Base-by-base conservation (phyloP, 352 stramenopile genomes). In the Phytopythium chamaehyphon region DNA sequence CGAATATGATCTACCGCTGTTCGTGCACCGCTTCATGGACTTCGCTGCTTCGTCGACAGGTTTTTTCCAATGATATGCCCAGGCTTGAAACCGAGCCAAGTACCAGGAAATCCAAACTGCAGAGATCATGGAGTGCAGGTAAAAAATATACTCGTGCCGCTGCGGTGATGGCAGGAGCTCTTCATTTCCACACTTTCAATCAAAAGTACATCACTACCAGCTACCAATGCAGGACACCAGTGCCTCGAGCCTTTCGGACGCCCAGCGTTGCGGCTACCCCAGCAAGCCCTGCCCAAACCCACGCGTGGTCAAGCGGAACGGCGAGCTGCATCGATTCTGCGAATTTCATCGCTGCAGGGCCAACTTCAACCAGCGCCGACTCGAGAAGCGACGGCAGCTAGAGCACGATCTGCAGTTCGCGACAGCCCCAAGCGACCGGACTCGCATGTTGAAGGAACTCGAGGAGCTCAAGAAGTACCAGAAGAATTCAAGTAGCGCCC, bases 331-430 rank as follows among this genome's bases (percentile, higher is more conserved):
- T 46, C 47, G 47, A 6, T 53, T 73, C 39, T 80, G 69, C 44
- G 51, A 72, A 14, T 54, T 64, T 48, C 69, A 80, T 39, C 66
- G 69, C 15, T 37, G 48, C 16, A 67, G 71, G 40, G 63, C 68
- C 22, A 80, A 80, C 44, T 44, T 57, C 22, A 76, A 79, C 67
- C 73, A 74, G 56, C 67, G 64, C 6, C 56, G 57, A 37, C 47
- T 72, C 24, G 54, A 72, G 45, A 42, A 69, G 36, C 59, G 69
- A 7, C 64, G 68, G 0, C 53, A 53, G 35, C 35, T 53, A n/a
- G 47, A 53, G 47, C 47, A 53, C 22, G 31, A 53, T 16, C 47
- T 53, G 21, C 47, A 53, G 22, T 53, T 36, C 33, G 47, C 35
- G 15, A 53, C 42, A 21, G 38, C 43, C 23, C 36, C 53, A 11